A percentile compares a stretch with the other conserved stretches of the same genome.
phyloP scores from a whole-genome alignment of 768 basidiomycete species.

The Kondoa subrosea region DNA sequence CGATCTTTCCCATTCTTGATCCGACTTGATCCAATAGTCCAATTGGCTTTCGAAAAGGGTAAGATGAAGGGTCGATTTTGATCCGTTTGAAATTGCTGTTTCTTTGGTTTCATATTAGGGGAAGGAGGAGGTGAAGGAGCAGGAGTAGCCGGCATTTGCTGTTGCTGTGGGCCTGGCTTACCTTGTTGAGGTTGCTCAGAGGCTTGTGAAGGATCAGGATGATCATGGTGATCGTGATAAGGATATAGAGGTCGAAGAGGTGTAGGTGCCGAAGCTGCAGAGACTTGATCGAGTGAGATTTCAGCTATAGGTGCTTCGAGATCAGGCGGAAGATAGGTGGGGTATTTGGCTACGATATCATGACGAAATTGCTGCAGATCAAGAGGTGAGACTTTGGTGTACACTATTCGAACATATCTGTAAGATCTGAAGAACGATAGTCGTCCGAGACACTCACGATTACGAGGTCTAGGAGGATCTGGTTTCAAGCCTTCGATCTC shows the following conservation, averaged over 20 bases:
- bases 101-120: conserved; percentile 56
- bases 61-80: conserved; percentile 84
- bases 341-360: conserved; percentile 89
- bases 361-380: conserved; percentile 77
- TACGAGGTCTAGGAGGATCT: not conserved
- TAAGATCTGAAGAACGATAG: not conserved
- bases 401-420: conserved; percentile 28
- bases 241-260: conserved; percentile 53
- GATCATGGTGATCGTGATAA: conserved; percentile 14
- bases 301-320: conserved; percentile 27
- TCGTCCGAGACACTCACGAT: not conserved
- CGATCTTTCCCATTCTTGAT: conserved; percentile 41
- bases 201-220: not conserved
- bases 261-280: conserved; percentile 80
- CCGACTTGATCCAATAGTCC: conserved; percentile 25
- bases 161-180: conserved; percentile 5
- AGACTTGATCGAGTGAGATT: conserved; percentile 39
- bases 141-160: conserved; percentile 51
- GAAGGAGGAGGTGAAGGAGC: conserved; percentile 48
- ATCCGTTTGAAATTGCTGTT: conserved; percentile 96
- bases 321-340: conserved; percentile 59
- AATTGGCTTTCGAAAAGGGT: conserved; percentile 55
- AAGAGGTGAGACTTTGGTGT: conserved; percentile 67
- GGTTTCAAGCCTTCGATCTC: conserved; percentile 61
- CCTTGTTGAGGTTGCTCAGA: not conserved